Evolutionary conservation across 2,329 filamentous ascomycete species (phyloP), one percentile per base, ranked within the genome.

Genomic region (Mariannaea elegans): DNA sequence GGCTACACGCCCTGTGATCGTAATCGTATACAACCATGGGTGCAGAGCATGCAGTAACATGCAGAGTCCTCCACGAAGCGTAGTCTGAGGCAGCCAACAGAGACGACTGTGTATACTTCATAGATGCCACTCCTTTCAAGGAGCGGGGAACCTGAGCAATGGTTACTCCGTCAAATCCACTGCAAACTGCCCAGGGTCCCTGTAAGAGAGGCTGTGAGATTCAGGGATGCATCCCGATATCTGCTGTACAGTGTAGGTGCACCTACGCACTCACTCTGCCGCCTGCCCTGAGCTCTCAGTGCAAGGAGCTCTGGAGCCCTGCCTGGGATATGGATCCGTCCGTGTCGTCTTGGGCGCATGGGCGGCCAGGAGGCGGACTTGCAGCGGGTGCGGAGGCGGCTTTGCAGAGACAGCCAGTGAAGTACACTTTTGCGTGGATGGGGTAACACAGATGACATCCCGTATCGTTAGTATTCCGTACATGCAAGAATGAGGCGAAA

Each of bases 341-440:
- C 38, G 7, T 7, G 9, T 51, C 48, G 29, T n/a, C 38, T 51
- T 36, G 32, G 27, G 19, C 46, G 36, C 36, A 49, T 44, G 23
- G 45, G 18, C 19, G 44, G 44, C n/a, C n/a, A n/a, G 46, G 19
- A 21, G 32, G 19, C 47, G 55, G 59, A 51, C 59, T 48, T 51
- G 47, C 49, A 49, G 59, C 47, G 55, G 42, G 32, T 52, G 62
- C 52, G 62, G 59, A 64, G 60, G 48, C 56, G 56, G 56, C 51
- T 44, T 60, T 46, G 29, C 42, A n/a, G n/a, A n/a, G n/a, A n/a
- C n/a, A n/a, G n/a, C n/a, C n/a, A n/a, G n/a, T n/a, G n/a, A n/a
- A n/a, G n/a, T n/a, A n/a, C n/a, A n/a, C n/a, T n/a, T n/a, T n/a
- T n/a, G n/a, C n/a, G n/a, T n/a, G n/a, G n/a, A n/a, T n/a, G n/a